Evolutionary conservation across 2,329 filamentous ascomycete species (phyloP), one percentile per base, ranked within the genome.

Genomic region (Diaporthe batatas): DNA sequence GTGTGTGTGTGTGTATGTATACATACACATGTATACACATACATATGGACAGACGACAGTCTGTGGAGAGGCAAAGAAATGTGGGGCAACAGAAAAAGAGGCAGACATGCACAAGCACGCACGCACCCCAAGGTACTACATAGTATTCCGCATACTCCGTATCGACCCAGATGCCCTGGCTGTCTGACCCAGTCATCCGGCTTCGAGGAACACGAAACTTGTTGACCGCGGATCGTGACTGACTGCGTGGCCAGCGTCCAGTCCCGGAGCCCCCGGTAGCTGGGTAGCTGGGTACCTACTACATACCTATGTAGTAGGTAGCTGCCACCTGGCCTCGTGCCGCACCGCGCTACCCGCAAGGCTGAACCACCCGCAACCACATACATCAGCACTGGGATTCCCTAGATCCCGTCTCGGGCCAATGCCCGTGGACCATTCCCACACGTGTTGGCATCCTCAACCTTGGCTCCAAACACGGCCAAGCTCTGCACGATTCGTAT

Each of bases 281-380:
- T n/a, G n/a, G n/a, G n/a, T n/a, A n/a, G n/a, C n/a, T n/a, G n/a
- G n/a, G n/a, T n/a, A n/a, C n/a, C n/a, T n/a, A n/a, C n/a, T n/a
- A n/a, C n/a, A n/a, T n/a, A n/a, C n/a, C n/a, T n/a, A n/a, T n/a
- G n/a, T n/a, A n/a, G n/a, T n/a, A n/a, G n/a, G 34, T 11, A 36
- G 14, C 1, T 12, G 36, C 42, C 39, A 49, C 12, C 8, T 21
- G 42, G 68, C 39, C 54, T 59, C 47, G 54, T 65, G 62, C 62
- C 62, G 62, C 62, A 51, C 44, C 62, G 44, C 62, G 47, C 62
- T 39, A 51, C 44, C 62, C 51, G 44, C 62, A 65, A 65, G 62
- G 62, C 62, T 65, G 62, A 65, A 65, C 44, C 59, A 32, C 18
- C 51, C 21, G 16, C 29, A 29, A 29, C 29, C 5, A 29, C 29